A percentile compares a stretch with the other conserved stretches of the same genome.
These are phyloP conservation scores for Penicillium sumatraense DNA, from an alignment of 2,329 filamentous ascomycete genomes.

Conservation along the genomic window DNA sequence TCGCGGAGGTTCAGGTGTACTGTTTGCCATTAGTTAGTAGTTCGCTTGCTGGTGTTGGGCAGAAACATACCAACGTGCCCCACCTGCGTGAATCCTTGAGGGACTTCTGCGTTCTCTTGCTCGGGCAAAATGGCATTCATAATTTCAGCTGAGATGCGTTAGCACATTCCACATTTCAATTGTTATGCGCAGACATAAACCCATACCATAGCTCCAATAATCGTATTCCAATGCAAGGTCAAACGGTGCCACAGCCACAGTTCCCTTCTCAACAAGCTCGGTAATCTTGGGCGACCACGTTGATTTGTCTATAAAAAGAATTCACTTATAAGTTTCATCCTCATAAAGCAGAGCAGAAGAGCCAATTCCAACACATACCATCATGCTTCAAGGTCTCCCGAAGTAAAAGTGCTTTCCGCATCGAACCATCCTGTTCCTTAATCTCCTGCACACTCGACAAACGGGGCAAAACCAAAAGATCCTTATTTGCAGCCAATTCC, in stretches of 20 bases:
- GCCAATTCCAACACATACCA: constrained; percentile 36
- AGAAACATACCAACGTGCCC: constrained; percentile 75
- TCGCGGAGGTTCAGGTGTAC: constrained; percentile 90
- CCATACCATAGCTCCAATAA: constrained; percentile 81
- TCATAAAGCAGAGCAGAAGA: constrained; percentile 8
- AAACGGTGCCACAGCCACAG: constrained; percentile 75
- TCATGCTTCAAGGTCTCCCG: constrained; percentile 43
- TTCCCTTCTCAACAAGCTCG: constrained; percentile 69
- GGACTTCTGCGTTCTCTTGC: constrained; percentile 77
- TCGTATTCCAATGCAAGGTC: constrained; percentile 78
- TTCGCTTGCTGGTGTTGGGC: not conserved
- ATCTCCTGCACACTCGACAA: constrained; percentile 63
- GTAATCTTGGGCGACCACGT: constrained; percentile 77
- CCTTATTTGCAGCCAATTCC: constrained; percentile 66
- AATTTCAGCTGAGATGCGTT: constrained; percentile 68
- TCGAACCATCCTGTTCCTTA: constrained; percentile 59
- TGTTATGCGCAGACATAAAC: constrained; percentile 4
- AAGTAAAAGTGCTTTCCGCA: constrained; percentile 46
- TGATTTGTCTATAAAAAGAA: constrained; percentile 57
- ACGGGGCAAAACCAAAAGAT: constrained; percentile 68
- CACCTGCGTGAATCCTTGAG: constrained; percentile 82
- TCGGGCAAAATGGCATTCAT: constrained; percentile 80
- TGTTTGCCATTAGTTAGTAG: constrained; percentile 35
- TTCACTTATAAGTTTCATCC: constrained; percentile 6
- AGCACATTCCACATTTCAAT: constrained; percentile 6